Conservation (phyloP, 176 grass and related monocot species). For the Oropetium thomaeum region DNA sequence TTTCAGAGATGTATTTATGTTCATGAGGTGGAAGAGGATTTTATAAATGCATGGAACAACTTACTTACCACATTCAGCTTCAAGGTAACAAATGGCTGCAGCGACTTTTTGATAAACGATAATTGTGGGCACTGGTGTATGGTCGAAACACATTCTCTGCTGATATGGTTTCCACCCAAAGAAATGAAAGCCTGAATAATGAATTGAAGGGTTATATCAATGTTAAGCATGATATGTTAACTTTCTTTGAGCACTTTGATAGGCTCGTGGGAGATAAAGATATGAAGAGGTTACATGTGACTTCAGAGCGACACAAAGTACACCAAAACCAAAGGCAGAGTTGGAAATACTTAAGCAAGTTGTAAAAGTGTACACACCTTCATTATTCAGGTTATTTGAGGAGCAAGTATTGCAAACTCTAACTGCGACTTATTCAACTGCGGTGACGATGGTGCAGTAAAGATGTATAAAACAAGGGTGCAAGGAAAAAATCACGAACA, state of each 20-base stretch:
- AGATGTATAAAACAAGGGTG: not conserved
- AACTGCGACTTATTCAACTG: not conserved
- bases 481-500: not conserved
- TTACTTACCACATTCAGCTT: not conserved
- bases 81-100: not conserved
- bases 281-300: not conserved
- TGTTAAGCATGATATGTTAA: not conserved
- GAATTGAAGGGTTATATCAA: conserved; percentile 9
- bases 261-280: not conserved
- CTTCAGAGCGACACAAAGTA: conserved; percentile 7
- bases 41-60: not conserved
- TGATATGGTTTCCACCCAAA: not conserved
- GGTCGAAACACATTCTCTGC: not conserved
- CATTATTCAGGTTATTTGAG: not conserved
- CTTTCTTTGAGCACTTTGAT: conserved; percentile 9
- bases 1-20: not conserved
- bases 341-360: not conserved
- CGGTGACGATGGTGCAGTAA: not conserved
- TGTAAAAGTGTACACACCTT: not conserved
- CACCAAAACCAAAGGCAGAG: not conserved
- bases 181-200: conserved; percentile 7
- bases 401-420: not conserved
- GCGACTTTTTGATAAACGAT: not conserved
- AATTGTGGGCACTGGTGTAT: not conserved
- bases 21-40: conserved; percentile 1